These are phyloP conservation scores for Stipa capillata DNA, from an alignment of 176 grass and related monocot species.

Conservation along the genomic window DNA sequence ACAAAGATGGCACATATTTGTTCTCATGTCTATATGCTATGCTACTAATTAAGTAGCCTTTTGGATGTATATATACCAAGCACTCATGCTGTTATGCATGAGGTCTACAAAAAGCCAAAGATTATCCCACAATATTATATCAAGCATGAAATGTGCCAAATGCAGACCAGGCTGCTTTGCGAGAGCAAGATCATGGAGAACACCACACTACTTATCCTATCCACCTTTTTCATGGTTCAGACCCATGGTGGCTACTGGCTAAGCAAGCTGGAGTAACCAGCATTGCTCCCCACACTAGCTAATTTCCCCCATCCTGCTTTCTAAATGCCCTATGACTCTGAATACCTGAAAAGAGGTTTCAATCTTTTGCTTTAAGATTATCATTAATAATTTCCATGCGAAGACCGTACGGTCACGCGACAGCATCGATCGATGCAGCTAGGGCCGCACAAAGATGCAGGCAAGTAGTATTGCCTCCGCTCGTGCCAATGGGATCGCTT, in stretches of 20 bases:
- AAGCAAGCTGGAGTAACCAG: no score
- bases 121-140: slow-evolving; percentile 27
- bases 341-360: slow-evolving; percentile 3
- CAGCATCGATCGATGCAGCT: neutral
- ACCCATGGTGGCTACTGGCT: slow-evolving; percentile 11
- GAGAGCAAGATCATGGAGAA: slow-evolving; percentile 17
- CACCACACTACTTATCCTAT: slow-evolving; percentile 18
- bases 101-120: neutral
- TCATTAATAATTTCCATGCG: neutral
- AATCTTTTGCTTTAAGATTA: slow-evolving; percentile 15
- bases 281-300: slow-evolving; percentile 9
- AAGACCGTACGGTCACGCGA: neutral
- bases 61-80: slow-evolving; percentile 13
- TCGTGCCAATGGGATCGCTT: slow-evolving; percentile 3
- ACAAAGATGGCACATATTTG: slow-evolving; percentile 24
- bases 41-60: slow-evolving; percentile 15
- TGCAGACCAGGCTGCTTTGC: neutral
- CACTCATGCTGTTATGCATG: no score
- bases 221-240: neutral
- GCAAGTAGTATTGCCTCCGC: neutral
- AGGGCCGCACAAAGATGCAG: slow-evolving; percentile 8
- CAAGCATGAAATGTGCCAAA: slow-evolving; percentile 13
- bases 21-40: slow-evolving; percentile 1
- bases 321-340: slow-evolving; percentile 25
- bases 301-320: no score